Evolutionary conservation across 805 yeast species (phyloP), one percentile per base, ranked within the genome.

Genomic region (Metschnikowia chrysomelidarum): DNA sequence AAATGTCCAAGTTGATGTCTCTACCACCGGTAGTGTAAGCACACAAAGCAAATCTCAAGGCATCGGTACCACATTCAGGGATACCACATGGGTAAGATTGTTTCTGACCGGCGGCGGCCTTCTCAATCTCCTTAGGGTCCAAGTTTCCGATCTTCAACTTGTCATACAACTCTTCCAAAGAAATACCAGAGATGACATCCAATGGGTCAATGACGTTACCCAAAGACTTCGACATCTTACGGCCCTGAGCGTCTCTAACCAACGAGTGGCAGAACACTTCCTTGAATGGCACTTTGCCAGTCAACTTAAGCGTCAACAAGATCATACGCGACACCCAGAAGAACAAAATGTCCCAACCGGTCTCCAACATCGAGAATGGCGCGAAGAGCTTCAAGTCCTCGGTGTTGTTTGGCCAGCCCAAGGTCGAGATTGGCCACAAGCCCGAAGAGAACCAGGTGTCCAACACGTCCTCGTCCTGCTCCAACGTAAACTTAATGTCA

Each of bases 401-500:
- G 36, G 89, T 75, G 57, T 76, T 24, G 41, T 80, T 67, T 56
- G 98, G 98, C 98, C 98, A 93, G 30, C 97, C 97, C 48, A 93
- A 69, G 39, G 96, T 93, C 34, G 96, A 82, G 59, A 93, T 82
- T 41, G 98, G 97, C 98, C 98, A 93, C 63, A 93, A 70, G 43
- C 97, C 98, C 27, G 97, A 84, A 7, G 97, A 88, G 68, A 93
- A 93, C 98, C 98, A 93, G 12, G 98, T 93, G 66, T 93, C 98
- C 53, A 93, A 77, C 32, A 93, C 98, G 64, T 93, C 98, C 64
- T 91, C 98, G 64, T 93, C 98, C 70, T 93, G 98, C 58, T 82
- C 86, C 51, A 91, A 73, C 21, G 83, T 77, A 59, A 80, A 86
- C 43, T 73, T 79, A 55, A 69, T 67, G 40, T 73, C 76, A 12